Evolutionary conservation across 805 yeast genomes (phyloP).

Genomic region (Cephaloascus albidus): DNA sequence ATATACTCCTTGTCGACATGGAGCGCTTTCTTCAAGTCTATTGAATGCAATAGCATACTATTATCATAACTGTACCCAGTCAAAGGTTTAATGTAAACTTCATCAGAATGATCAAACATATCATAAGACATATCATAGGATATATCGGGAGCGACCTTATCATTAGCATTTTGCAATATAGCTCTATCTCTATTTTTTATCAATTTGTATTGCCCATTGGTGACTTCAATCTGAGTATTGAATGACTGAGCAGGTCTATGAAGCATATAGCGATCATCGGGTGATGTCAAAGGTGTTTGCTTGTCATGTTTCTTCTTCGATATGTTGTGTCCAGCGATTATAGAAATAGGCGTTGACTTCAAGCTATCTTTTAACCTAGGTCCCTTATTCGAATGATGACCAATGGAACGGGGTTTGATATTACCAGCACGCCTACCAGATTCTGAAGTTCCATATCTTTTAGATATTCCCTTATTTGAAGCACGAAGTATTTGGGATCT

Average conservation of each 20-base stretch:
- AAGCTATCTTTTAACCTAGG: too few species aligned
- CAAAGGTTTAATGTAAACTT: neutral
- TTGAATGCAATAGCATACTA: neutral
- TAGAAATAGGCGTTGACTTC: too few species aligned
- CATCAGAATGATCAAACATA: neutral
- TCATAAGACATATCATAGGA: too few species aligned
- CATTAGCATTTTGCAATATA: neutral
- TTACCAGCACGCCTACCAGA: too few species aligned
- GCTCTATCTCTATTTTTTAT: neutral
- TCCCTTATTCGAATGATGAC: too few species aligned
- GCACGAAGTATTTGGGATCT: too few species aligned
- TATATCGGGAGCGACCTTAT: neutral
- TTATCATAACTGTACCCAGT: neutral
- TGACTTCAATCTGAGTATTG: neutral
- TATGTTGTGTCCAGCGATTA: too few species aligned
- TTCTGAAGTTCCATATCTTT: too few species aligned
- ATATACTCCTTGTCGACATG: neutral
- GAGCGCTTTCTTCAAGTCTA: neutral
- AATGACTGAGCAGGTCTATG: neutral
- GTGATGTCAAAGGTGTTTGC: neutral
- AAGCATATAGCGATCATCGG: neutral
- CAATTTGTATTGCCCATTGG: neutral
- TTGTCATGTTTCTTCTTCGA: constrained; percentile 1
- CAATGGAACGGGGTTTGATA: too few species aligned
- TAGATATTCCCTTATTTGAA: too few species aligned